These are phyloP conservation scores for Trametes villosa DNA, from an alignment of 768 basidiomycete species.

Conservation along the genomic window DNA sequence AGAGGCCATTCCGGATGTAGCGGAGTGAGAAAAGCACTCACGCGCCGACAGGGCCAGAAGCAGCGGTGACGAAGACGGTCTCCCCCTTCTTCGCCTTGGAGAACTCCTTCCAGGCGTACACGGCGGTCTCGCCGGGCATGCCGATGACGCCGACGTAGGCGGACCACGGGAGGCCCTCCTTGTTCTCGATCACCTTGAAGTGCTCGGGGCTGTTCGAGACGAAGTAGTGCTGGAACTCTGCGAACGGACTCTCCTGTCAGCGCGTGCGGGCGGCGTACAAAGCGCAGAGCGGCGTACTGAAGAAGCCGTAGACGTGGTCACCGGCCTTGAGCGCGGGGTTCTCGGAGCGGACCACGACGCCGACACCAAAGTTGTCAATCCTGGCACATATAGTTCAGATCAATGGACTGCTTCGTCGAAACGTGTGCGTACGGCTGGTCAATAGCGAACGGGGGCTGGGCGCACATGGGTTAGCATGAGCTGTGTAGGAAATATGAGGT, in stretches of 20 bases:
- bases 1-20: neutral
- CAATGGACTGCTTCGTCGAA: neutral
- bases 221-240: conserved; percentile 48
- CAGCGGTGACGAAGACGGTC: conserved; percentile 52
- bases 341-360: conserved; percentile 34
- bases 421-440: conserved; percentile 33
- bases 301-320: conserved; percentile 30
- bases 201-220: conserved; percentile 31
- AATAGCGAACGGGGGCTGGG: conserved; percentile 25
- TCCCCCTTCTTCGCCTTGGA: conserved; percentile 52
- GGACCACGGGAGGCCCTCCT: conserved; percentile 51
- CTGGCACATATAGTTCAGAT: conserved; percentile 3
- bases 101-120: conserved; percentile 47
- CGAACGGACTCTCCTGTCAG: too few relatives aligned
- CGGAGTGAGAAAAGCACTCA: conserved; percentile 34
- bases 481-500: too few relatives aligned
- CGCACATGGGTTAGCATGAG: neutral
- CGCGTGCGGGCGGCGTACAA: conserved; percentile 19
- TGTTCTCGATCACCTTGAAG: conserved; percentile 41
- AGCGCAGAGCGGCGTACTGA: conserved; percentile 32
- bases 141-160: conserved; percentile 55
- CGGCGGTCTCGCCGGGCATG: conserved; percentile 43
- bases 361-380: conserved; percentile 30
- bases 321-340: conserved; percentile 25
- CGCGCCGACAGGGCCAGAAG: conserved; percentile 60